A percentile compares a stretch with the other conserved stretches of the same genome.
phyloP scores from a whole-genome alignment of 2,329 filamentous ascomycete genomes.

The Penicillium sp. region DNA sequence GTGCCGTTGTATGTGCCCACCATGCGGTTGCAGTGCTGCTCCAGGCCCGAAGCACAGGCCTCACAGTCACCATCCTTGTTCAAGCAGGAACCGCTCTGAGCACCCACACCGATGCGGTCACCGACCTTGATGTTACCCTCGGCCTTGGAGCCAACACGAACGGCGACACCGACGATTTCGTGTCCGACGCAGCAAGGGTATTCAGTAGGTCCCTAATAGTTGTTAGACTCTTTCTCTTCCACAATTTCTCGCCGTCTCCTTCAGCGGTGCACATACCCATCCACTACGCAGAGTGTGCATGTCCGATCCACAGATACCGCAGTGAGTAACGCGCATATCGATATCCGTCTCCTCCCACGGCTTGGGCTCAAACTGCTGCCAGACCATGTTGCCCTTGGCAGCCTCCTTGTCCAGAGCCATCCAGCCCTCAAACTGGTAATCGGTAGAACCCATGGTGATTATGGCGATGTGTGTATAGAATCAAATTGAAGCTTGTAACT shows the following conservation, averaged over 20 bases:
- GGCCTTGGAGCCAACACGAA: slow-evolving; percentile 55
- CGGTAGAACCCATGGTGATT: slow-evolving; percentile 28
- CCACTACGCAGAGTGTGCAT: slow-evolving; percentile 58
- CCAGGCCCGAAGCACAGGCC: slow-evolving; percentile 48
- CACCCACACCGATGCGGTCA: slow-evolving; percentile 56
- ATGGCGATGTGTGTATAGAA: neutral
- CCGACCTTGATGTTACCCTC: slow-evolving; percentile 33
- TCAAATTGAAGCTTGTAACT: neutral
- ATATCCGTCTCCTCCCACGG: slow-evolving; percentile 65
- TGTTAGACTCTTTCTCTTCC: neutral
- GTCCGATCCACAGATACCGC: slow-evolving; percentile 65
- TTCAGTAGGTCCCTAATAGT: slow-evolving; percentile 27
- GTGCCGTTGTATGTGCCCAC: slow-evolving; percentile 32
- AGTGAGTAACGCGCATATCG: slow-evolving; percentile 65
- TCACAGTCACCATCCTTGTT: slow-evolving; percentile 49
- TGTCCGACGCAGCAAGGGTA: slow-evolving; percentile 60
- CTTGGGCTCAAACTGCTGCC: slow-evolving; percentile 62
- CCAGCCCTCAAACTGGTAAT: slow-evolving; percentile 59
- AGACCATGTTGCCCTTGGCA: slow-evolving; percentile 55
- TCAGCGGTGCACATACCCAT: slow-evolving; percentile 28
- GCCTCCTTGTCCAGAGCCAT: slow-evolving; percentile 51
- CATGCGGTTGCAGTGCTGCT: slow-evolving; percentile 33
- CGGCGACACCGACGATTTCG: slow-evolving; percentile 63
- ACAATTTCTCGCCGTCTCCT: neutral
- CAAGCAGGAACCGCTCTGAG: slow-evolving; percentile 58